phyloP scores from a whole-genome alignment of 495 filamentous ascomycete genomes.

The Talaromyces thailandensis region DNA sequence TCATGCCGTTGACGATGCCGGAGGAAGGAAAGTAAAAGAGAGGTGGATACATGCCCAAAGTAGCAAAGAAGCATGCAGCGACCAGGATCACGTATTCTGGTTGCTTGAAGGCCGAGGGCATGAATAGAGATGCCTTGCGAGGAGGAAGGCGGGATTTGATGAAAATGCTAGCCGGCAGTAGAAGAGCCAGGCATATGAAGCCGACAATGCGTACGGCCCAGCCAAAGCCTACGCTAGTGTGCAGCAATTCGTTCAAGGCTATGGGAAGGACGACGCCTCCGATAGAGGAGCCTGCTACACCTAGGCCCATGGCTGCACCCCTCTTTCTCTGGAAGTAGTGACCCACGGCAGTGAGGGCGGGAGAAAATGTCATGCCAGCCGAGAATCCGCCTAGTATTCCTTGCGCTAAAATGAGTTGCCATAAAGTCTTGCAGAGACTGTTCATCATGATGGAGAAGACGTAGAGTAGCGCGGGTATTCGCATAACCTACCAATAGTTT shows the following conservation, averaged over 20 bases:
- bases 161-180: neutral
- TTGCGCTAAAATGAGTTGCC: slow-evolving; percentile 55
- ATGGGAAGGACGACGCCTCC: slow-evolving; percentile 27
- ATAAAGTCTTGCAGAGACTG: slow-evolving; percentile 47
- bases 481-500: slow-evolving; percentile 17
- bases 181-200: slow-evolving; percentile 12
- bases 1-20: slow-evolving; percentile 38
- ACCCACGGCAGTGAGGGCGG: neutral
- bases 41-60: slow-evolving; percentile 46
- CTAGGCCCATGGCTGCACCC: slow-evolving; percentile 22
- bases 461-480: slow-evolving; percentile 16
- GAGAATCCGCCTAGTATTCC: slow-evolving; percentile 44
- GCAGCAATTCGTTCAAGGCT: slow-evolving; percentile 23
- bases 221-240: slow-evolving; percentile 11
- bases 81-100: slow-evolving; percentile 24
- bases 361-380: slow-evolving; percentile 36
- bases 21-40: slow-evolving; percentile 50
- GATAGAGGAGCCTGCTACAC: slow-evolving; percentile 33
- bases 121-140: slow-evolving; percentile 29
- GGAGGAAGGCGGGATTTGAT: slow-evolving; percentile 32
- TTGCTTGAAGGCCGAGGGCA: slow-evolving; percentile 32
- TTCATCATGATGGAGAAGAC: slow-evolving; percentile 47
- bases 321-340: slow-evolving; percentile 7
- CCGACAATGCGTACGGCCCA: slow-evolving; percentile 15
- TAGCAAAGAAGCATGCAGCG: slow-evolving; percentile 28